Conservation (phyloP, 106 monocot species). For the Amphibolis antarctica region DNA sequence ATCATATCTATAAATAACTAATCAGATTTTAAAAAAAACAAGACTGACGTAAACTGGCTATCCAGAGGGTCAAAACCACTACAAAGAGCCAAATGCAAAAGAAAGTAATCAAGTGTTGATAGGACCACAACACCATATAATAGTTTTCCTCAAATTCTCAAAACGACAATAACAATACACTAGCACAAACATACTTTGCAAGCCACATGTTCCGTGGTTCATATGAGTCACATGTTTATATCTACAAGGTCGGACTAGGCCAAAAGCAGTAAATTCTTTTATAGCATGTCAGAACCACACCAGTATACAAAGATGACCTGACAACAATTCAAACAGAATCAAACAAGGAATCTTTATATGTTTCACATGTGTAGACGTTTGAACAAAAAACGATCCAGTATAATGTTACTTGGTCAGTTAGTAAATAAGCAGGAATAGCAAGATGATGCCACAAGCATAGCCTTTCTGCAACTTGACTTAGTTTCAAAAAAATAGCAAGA, state of each 20-base stretch:
- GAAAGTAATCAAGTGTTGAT: no score
- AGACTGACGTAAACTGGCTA: no score
- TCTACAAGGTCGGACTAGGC: conserved; percentile 3
- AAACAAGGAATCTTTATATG: conserved; percentile 3
- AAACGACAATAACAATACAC: no score
- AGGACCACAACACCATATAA: no score
- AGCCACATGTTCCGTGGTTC: no score
- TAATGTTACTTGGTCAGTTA: conserved; percentile 56
- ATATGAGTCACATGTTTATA: background rate
- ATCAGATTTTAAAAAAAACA: no score
- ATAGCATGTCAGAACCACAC: background rate
- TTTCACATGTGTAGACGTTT: background rate
- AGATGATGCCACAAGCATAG: conserved; percentile 69
- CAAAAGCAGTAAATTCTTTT: background rate
- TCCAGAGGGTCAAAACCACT: no score
- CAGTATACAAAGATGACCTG: background rate
- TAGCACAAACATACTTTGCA: background rate
- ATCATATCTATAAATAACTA: no score
- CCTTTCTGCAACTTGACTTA: conserved; percentile 85
- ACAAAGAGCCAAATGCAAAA: no score
- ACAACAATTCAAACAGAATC: conserved; percentile 2
- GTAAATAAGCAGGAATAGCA: conserved; percentile 78
- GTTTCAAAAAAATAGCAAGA: conserved; percentile 71
- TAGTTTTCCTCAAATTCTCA: no score
- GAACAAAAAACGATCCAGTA: background rate